Conservation (phyloP, 768 basidiomycete genomes). For the Lentinula sp. region DNA sequence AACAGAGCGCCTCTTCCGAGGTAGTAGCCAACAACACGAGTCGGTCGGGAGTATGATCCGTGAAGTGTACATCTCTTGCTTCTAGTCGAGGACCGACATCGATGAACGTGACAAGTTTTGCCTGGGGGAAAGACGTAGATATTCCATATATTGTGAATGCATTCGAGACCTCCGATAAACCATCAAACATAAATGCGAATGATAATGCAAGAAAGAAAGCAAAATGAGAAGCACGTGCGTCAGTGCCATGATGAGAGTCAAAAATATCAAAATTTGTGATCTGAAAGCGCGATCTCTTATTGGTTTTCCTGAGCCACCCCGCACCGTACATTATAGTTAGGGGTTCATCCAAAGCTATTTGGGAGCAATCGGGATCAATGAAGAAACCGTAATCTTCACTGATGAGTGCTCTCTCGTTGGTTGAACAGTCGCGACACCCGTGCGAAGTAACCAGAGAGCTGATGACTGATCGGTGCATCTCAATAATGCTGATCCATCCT, state of each 20-base stretch:
- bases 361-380: not conserved
- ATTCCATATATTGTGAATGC: not conserved
- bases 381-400: not conserved
- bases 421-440: not conserved
- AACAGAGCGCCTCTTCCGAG: not conserved
- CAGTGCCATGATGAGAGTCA: too few species aligned
- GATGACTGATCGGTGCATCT: not conserved
- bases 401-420: not conserved
- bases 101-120: not conserved
- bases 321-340: not conserved
- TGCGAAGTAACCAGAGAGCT: not conserved
- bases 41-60: not conserved
- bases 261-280: too few species aligned
- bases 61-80: not conserved
- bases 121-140: not conserved
- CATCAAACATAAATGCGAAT: not conserved
- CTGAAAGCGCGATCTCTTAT: too few species aligned
- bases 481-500: not conserved
- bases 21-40: not conserved
- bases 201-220: not conserved
- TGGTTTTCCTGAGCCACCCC: not conserved
- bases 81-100: not conserved
- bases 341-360: not conserved
- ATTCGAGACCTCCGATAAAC: not conserved
- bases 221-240: not conserved